Base-by-base conservation (phyloP, 1,139 yeast species). In the Hemisphaericaspora xylanilytica region DNA sequence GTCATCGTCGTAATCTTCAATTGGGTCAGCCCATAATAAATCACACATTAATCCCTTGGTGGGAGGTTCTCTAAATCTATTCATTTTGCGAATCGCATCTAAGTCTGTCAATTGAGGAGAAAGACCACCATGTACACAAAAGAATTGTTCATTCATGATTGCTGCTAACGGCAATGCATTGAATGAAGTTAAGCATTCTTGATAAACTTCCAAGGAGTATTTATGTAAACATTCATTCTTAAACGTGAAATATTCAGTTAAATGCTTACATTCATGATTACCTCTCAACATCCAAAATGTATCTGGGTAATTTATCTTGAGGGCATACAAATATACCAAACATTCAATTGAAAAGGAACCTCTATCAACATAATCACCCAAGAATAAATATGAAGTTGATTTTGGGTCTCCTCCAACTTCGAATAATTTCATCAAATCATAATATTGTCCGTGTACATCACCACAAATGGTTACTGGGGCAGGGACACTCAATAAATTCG, bases 401-500 rank as follows among this genome's bases (percentile, higher is more conserved):
- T 71, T 73, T 3, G 97, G 97, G 56, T 84, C 83, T 2, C 97
- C 98, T 28, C 97, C 96, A 18, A 90, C 95, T 58, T 92, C 97
- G 59, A 92, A 88, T 37, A 92, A 65, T 61, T 90, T 90, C 80
- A 90, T 75, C 51, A 92, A 71, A 61, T 92, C 98, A 56, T 78
- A 92, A 61, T 80, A 88, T 60, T 92, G 98, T 7, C 98, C 98
- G 61, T 92, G 98, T 21, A 92, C 76, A 61, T 92, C 98, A 39
- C 98, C 97, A 66, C 97, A 90, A 2, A 92, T 89, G 1, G 97
- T 90, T 4, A 92, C 88, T 0, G 98, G 98, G 0, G 97, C 95
- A 2, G 90, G 90, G 2, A 92, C 85, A 22, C 75, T 75, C 41
- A 92, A 66, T 52, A 92, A 60, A 50, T 86, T 92, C 3, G 96